Base-by-base conservation (phyloP, 495 filamentous ascomycete species). In the Penicillium turbatum region DNA sequence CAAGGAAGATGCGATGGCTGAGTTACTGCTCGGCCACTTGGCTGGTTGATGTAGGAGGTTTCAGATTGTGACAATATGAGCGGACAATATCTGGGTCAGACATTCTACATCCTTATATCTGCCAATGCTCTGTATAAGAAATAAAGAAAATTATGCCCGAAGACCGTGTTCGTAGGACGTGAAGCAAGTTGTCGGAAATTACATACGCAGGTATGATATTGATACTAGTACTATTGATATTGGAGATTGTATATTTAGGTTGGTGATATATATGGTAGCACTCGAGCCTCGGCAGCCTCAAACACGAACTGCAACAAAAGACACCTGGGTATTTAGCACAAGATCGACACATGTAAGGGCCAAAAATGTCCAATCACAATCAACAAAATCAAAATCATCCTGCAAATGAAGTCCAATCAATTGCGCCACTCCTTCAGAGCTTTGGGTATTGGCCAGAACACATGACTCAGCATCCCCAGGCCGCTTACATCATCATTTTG, bases 11-110 rank as follows among this genome's bases (percentile, higher is more conserved):
- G 26, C 21, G 11, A 41, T 61, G 46, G 51, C 17, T 31, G 60
- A 66, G 63, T 66, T 66, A 62, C 63, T 51, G 54, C 63, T 66
- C 60, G 60, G 51, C 63, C 63, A 66, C 60, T 66, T 63, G 63
- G 60, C 29, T 51, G 48, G 37, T 51, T 51, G 48, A 51, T 51
- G 17, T 0, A 17, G 26, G 2, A 10, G 3, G 0, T 3, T 0
- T 27, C 8, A n/a, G 15, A 15, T 37, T 24, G 21, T 24, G 21
- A 4, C 21, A 2, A 2, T 24, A 24, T 24, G 21, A 24, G 21
- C 21, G 4, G 21, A 4, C 4, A 24, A 24, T 4, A 4, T 24
- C 21, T 24, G 21, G 21, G 4, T 4, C 21, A 4, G 4, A 24
- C 21, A 24, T 24, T 24, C 21, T 12, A 12, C 31, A 13, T 34